phyloP scores from a whole-genome alignment of 2,329 filamentous ascomycete genomes.

The Boeremia exigua region DNA sequence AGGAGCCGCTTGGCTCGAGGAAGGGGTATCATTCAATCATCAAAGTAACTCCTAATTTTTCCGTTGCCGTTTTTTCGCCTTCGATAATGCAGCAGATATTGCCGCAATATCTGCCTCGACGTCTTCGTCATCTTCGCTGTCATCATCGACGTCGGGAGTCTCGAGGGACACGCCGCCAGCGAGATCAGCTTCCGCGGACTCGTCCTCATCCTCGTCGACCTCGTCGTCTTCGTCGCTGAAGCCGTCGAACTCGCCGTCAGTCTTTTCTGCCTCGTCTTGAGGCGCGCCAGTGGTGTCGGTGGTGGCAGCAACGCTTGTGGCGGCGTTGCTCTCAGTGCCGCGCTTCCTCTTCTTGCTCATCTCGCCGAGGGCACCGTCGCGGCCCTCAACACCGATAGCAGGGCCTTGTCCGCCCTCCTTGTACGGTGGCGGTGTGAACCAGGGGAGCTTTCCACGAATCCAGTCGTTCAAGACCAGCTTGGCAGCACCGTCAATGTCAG shows the following conservation, averaged over 20 bases:
- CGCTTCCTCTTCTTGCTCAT: slow-evolving; percentile 80
- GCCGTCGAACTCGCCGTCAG: slow-evolving; percentile 42
- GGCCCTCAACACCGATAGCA: slow-evolving; percentile 62
- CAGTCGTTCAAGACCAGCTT: slow-evolving; percentile 99
- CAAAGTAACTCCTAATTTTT: slow-evolving; percentile 21
- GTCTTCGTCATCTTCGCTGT: slow-evolving; percentile 38
- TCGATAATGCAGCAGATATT: slow-evolving; percentile 43
- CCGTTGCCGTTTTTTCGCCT: slow-evolving; percentile 43
- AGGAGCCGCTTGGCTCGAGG: slow-evolving; percentile 11
- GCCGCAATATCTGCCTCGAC: slow-evolving; percentile 43
- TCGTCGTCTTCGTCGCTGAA: slow-evolving; percentile 39
- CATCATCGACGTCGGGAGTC: slow-evolving; percentile 20
- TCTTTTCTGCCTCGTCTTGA: slow-evolving; percentile 26
- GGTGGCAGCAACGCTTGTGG: slow-evolving; percentile 28
- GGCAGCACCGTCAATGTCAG: slow-evolving; percentile 91
- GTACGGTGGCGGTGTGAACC: slow-evolving; percentile 83
- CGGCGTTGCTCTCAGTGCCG: slow-evolving; percentile 42
- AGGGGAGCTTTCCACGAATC: slow-evolving; percentile 91
- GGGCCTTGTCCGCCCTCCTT: slow-evolving; percentile 44
- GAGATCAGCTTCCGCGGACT: slow-evolving; percentile 26
- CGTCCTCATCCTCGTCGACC: slow-evolving; percentile 28
- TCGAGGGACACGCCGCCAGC: slow-evolving; percentile 22
- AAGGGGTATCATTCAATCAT: slow-evolving; percentile 41
- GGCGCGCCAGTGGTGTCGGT: slow-evolving; percentile 19
- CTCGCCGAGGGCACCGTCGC: slow-evolving; percentile 81